A percentile compares a stretch with the other conserved stretches of the same genome.
Conservation (phyloP, 306 rosid species). For the Adenanthera pavonina region DNA sequence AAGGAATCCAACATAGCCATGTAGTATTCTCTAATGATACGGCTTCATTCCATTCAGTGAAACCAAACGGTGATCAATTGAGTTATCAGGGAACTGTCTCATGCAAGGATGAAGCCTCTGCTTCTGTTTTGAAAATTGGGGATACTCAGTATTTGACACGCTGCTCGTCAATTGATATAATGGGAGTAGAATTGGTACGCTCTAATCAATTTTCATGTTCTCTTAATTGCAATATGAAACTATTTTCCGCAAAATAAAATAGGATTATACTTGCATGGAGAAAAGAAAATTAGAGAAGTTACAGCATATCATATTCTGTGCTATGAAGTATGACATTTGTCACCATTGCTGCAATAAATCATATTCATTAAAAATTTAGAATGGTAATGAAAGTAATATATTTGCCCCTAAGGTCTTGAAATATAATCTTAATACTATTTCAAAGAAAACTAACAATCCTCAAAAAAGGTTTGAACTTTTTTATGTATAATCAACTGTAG, state of each 20-base stretch:
- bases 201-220: conserved; percentile 28
- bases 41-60: conserved; percentile 42
- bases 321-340: not conserved
- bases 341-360: too few species aligned
- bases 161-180: conserved; percentile 54
- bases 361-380: too few species aligned
- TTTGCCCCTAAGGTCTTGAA: too few species aligned
- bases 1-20: conserved; percentile 41
- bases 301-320: not conserved
- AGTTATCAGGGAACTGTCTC: conserved; percentile 39
- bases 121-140: conserved; percentile 46
- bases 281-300: not conserved
- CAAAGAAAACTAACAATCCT: not conserved
- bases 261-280: not conserved
- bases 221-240: not conserved
- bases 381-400: too few species aligned
- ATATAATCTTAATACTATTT: not conserved
- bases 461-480: not conserved
- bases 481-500: not conserved
- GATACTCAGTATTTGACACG: conserved; percentile 42
- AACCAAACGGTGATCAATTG: conserved; percentile 33
- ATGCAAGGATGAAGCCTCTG: conserved; percentile 40
- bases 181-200: conserved; percentile 64
- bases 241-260: too few species aligned
- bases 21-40: conserved; percentile 42